Percentiles rank a stretch among this genome's conserved stretches.
These are phyloP conservation scores for Lasiodiplodia sp. DNA, from an alignment of 2,329 filamentous ascomycete species.

Conservation along the genomic window DNA sequence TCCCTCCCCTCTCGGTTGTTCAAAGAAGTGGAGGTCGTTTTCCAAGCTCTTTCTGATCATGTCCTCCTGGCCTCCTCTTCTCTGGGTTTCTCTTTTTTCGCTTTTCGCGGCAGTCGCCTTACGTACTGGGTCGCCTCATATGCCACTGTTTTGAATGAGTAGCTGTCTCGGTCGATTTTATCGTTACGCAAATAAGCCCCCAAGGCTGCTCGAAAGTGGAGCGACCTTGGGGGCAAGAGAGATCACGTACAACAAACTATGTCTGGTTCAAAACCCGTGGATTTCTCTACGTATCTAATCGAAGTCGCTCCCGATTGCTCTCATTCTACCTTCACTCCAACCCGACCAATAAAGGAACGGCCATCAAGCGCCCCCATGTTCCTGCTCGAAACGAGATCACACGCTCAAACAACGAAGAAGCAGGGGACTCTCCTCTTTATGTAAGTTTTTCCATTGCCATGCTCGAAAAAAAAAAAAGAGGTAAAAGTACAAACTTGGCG, in stretches of 20 bases:
- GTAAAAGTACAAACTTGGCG: constrained; percentile 6
- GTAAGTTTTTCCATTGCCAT: constrained; percentile 15
- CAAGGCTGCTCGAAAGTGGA: background rate
- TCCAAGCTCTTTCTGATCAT: background rate
- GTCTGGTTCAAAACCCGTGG: background rate
- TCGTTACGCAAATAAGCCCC: background rate
- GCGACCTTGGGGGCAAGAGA: background rate
- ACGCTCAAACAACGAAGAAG: background rate
- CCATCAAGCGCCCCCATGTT: background rate
- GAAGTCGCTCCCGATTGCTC: background rate
- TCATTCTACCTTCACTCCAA: background rate
- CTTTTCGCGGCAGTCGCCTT: background rate
- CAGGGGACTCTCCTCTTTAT: background rate
- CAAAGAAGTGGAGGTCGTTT: too few relatives aligned
- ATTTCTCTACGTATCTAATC: background rate
- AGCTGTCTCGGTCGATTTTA: background rate
- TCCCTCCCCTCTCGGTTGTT: too few relatives aligned
- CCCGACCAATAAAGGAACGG: background rate
- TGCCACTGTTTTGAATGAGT: background rate
- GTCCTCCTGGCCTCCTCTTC: background rate
- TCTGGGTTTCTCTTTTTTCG: too few relatives aligned
- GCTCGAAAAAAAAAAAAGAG: background rate
- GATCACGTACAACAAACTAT: background rate
- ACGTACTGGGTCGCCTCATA: background rate
- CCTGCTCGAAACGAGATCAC: too few relatives aligned